Percentiles rank a stretch among this genome's conserved stretches.
These are phyloP conservation scores for Inga oerstediana DNA, from an alignment of 306 rosid species.

Conservation along the genomic window DNA sequence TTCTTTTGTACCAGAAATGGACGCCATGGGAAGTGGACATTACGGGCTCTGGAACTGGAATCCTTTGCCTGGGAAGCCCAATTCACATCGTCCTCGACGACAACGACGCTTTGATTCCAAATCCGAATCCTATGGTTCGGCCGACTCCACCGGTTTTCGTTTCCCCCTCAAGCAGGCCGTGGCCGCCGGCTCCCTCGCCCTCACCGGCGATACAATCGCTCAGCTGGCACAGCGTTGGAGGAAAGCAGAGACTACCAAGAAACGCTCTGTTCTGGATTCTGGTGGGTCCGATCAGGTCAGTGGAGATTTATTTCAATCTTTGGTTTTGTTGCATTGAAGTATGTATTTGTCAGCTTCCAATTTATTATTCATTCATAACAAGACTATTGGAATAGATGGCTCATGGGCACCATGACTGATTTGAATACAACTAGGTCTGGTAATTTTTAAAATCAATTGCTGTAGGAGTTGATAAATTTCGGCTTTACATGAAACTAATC, in stretches of 20 bases:
- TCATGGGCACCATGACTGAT: neutral
- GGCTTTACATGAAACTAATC: neutral
- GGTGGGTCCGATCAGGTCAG: slow-evolving; percentile 45
- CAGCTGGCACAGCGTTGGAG: slow-evolving; percentile 47
- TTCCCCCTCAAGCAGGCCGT: slow-evolving; percentile 81
- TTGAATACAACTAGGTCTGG: neutral
- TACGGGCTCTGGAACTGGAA: slow-evolving; percentile 75
- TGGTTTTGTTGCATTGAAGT: neutral
- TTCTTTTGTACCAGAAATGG: slow-evolving; percentile 42
- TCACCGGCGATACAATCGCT: slow-evolving; percentile 57
- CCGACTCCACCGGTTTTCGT: slow-evolving; percentile 50
- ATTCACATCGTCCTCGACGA: slow-evolving; percentile 24
- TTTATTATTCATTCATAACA: slow-evolving; percentile 1
- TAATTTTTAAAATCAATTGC: neutral
- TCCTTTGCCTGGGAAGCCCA: slow-evolving; percentile 37
- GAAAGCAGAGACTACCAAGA: slow-evolving; percentile 33
- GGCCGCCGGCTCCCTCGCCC: slow-evolving; percentile 67
- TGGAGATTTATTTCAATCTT: neutral
- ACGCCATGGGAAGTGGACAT: slow-evolving; percentile 59
- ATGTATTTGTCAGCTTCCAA: neutral
- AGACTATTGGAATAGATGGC: neutral
- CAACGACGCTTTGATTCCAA: slow-evolving; percentile 47
- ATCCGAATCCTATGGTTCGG: slow-evolving; percentile 41
- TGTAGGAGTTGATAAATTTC: neutral
- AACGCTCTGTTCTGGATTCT: slow-evolving; percentile 34